Percentiles rank a stretch among this genome's conserved stretches.
These are phyloP conservation scores for Diaporthe sp. DNA, from an alignment of 2,329 filamentous ascomycete species.

Conservation along the genomic window DNA sequence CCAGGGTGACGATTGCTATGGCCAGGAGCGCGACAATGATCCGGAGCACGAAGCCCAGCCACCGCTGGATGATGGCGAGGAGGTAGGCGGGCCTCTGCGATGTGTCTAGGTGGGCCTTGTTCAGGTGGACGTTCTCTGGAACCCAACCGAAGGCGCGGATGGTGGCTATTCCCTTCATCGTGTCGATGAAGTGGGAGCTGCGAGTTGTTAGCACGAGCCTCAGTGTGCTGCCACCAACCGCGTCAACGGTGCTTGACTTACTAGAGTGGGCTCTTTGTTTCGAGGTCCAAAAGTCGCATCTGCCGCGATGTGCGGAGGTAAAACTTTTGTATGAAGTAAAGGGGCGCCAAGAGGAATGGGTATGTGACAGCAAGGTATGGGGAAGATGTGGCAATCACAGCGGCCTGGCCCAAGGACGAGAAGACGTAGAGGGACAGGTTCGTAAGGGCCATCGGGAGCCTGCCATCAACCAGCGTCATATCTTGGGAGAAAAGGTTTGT, in stretches of 20 bases:
- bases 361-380: slow-evolving; percentile 22
- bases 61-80: not conserved
- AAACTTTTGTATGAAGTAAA: slow-evolving; percentile 17
- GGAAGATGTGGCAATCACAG: slow-evolving; percentile 5
- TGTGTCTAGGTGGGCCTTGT: not conserved
- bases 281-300: slow-evolving; percentile 16
- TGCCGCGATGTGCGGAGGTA: slow-evolving; percentile 12
- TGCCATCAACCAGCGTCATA: slow-evolving; percentile 55
- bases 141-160: slow-evolving; percentile 14
- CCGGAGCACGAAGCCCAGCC: not conserved
- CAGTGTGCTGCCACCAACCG: no score
- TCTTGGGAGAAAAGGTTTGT: slow-evolving; percentile 51
- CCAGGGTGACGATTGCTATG: not conserved
- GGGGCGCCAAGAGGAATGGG: not conserved
- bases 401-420: slow-evolving; percentile 10
- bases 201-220: not conserved
- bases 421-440: slow-evolving; percentile 42
- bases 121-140: not conserved
- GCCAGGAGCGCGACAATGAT: not conserved
- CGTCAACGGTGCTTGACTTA: not conserved
- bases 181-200: slow-evolving; percentile 16
- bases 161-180: not conserved
- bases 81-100: slow-evolving; percentile 11
- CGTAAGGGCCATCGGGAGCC: slow-evolving; percentile 51
- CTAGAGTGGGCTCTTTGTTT: slow-evolving; percentile 22